Conservation (phyloP, 306 rosid genomes). For the Casuarina glauca region DNA sequence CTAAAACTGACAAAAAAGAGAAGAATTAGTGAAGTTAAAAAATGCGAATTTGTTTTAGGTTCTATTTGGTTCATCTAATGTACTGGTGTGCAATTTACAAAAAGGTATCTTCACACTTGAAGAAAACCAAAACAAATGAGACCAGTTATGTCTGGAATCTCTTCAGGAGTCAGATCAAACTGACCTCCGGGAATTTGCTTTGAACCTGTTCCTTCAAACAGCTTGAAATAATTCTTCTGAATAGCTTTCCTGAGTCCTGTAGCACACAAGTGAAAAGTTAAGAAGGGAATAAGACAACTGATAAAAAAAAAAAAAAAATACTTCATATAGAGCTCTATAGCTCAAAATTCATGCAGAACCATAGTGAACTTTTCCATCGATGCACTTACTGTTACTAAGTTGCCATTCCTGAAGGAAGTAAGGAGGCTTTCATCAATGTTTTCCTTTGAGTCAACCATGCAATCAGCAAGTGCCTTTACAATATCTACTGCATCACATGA, state of each 20-base stretch:
- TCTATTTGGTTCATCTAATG: not conserved
- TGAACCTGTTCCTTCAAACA: constrained; percentile 56
- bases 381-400: constrained; percentile 38
- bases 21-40: not conserved
- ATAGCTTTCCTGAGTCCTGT: constrained; percentile 60
- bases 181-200: constrained; percentile 61
- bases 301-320: not conserved
- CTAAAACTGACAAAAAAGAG: not conserved
- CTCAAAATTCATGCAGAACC: constrained; percentile 4
- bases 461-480: constrained; percentile 60
- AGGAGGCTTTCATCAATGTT: constrained; percentile 63
- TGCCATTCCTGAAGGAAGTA: constrained; percentile 49
- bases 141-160: not conserved
- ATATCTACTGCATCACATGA: constrained; percentile 44
- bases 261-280: constrained; percentile 16
- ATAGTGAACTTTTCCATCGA: constrained; percentile 1
- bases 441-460: constrained; percentile 65
- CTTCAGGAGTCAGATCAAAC: constrained; percentile 27
- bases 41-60: not conserved
- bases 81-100: not conserved
- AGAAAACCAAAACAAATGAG: not conserved
- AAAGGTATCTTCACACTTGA: not conserved
- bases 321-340: constrained; percentile 2
- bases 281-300: not conserved
- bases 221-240: constrained; percentile 50